A percentile compares a stretch with the other conserved stretches of the same genome.
phyloP scores from a whole-genome alignment of 2,329 filamentous ascomycete genomes.

The Beauveria pseudobassiana region DNA sequence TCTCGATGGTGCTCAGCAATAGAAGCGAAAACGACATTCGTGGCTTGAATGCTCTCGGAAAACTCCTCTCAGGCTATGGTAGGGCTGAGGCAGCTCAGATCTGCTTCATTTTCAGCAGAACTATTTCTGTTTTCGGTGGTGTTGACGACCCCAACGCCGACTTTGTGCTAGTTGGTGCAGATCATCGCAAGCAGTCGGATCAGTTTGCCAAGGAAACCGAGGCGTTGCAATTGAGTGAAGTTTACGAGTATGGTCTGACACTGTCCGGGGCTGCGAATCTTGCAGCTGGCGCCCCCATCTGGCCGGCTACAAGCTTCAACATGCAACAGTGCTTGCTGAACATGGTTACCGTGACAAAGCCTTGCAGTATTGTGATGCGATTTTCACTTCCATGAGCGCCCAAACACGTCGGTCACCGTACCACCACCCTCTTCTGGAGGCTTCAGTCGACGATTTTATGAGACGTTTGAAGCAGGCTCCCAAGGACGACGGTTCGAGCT shows the following conservation, averaged over 20 bases:
- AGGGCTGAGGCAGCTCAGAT: slow-evolving; percentile 87
- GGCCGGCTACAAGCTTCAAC: slow-evolving; percentile 82
- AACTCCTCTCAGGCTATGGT: slow-evolving; percentile 75
- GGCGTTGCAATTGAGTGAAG: slow-evolving; percentile 85
- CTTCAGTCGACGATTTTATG: slow-evolving; percentile 73
- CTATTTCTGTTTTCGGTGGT: slow-evolving; percentile 66
- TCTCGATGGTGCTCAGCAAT: slow-evolving; percentile 81
- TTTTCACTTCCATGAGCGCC: slow-evolving; percentile 65
- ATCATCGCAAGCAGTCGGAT: slow-evolving; percentile 64
- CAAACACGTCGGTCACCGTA: slow-evolving; percentile 82
- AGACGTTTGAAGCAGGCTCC: slow-evolving; percentile 79
- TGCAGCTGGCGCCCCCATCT: slow-evolving; percentile 63
- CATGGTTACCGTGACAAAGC: slow-evolving; percentile 76
- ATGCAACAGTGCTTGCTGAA: slow-evolving; percentile 78
- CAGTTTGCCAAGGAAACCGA: slow-evolving; percentile 76
- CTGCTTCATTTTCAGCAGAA: slow-evolving; percentile 82
- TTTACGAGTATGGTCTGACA: slow-evolving; percentile 84
- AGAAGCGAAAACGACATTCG: slow-evolving; percentile 71
- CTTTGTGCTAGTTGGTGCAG: slow-evolving; percentile 78
- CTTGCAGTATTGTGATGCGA: slow-evolving; percentile 83
- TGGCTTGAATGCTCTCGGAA: slow-evolving; percentile 73
- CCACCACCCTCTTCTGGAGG: slow-evolving; percentile 68
- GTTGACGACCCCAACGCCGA: slow-evolving; percentile 71
- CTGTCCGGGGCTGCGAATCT: slow-evolving; percentile 50
- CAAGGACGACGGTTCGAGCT: slow-evolving; percentile 71